Evolutionary conservation across 2,329 filamentous ascomycete species (phyloP).

Genomic region (Microdochium bolleyi): DNA sequence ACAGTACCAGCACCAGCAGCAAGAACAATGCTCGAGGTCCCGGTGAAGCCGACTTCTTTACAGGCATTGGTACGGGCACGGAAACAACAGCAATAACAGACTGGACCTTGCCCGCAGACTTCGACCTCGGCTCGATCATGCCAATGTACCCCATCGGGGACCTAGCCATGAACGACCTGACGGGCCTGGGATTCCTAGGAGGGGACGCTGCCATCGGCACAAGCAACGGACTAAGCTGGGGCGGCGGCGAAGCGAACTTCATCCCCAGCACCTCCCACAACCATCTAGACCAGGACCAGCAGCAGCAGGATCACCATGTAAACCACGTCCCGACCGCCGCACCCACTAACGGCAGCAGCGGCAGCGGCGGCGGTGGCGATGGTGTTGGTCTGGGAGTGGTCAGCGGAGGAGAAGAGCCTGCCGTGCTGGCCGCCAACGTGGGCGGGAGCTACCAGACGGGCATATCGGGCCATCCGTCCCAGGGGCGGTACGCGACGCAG

Average conservation of each 20-base stretch:
- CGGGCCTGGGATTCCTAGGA: constrained; percentile 23
- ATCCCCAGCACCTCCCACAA: neutral
- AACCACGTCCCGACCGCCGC: neutral
- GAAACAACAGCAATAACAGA: constrained; percentile 14
- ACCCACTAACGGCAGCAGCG: neutral
- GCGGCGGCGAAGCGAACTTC: neutral
- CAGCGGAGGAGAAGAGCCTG: too few species aligned
- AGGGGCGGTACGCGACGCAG: constrained; percentile 1
- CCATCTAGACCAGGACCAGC: neutral
- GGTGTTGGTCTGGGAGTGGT: too few species aligned
- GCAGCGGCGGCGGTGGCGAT: too few species aligned
- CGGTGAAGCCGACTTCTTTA: neutral
- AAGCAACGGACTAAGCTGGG: constrained; percentile 1
- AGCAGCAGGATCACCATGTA: neutral
- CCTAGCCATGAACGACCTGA: constrained; percentile 48
- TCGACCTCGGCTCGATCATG: constrained; percentile 42
- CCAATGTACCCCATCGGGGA: constrained; percentile 51
- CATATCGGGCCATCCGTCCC: constrained; percentile 6
- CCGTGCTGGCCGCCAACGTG: neutral
- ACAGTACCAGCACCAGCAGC: constrained; percentile 1
- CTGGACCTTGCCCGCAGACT: constrained; percentile 33
- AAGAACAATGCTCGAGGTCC: neutral
- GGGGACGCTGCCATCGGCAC: constrained; percentile 3
- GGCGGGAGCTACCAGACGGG: constrained; percentile 1
- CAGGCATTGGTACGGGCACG: neutral